These are phyloP conservation scores for Wickerhamomyces sydowiorum DNA, from an alignment of 805 yeast species.

Conservation along the genomic window DNA sequence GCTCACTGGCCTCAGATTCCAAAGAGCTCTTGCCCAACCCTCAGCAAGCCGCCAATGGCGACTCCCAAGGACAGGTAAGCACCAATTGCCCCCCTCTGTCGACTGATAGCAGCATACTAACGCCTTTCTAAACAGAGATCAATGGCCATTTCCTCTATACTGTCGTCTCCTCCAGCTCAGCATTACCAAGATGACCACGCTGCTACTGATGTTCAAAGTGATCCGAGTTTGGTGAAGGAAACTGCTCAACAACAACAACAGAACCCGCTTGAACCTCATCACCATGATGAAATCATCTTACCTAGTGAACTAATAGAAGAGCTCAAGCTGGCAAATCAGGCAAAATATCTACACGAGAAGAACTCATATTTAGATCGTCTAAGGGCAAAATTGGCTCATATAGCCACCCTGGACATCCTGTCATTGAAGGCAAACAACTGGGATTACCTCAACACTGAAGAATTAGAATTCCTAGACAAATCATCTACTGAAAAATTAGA, in stretches of 20 bases:
- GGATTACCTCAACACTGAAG: slow-evolving; percentile 21
- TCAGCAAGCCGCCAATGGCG: neutral
- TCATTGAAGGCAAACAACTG: slow-evolving; percentile 19
- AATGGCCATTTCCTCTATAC: slow-evolving; percentile 18
- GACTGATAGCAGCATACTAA: neutral
- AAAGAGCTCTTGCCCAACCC: too few species aligned
- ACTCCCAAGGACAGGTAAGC: neutral
- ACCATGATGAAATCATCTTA: neutral
- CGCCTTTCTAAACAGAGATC: neutral
- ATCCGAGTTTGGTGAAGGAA: too few species aligned
- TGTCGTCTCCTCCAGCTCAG: slow-evolving; percentile 13
- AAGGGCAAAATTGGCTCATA: slow-evolving; percentile 20
- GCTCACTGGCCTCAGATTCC: too few species aligned
- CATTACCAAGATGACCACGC: neutral
- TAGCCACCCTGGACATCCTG: slow-evolving; percentile 21
- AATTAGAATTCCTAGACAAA: slow-evolving; percentile 19
- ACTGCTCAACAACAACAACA: too few species aligned
- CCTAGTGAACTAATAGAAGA: slow-evolving; percentile 12
- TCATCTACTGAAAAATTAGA: slow-evolving; percentile 21
- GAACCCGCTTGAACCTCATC: neutral
- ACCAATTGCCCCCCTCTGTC: neutral
- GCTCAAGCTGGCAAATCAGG: slow-evolving; percentile 17
- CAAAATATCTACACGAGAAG: slow-evolving; percentile 16
- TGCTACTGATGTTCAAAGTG: neutral
- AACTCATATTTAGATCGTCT: slow-evolving; percentile 17